These are phyloP conservation scores for Cladophialophora immunda DNA, from an alignment of 2,329 filamentous ascomycete genomes.

Conservation along the genomic window DNA sequence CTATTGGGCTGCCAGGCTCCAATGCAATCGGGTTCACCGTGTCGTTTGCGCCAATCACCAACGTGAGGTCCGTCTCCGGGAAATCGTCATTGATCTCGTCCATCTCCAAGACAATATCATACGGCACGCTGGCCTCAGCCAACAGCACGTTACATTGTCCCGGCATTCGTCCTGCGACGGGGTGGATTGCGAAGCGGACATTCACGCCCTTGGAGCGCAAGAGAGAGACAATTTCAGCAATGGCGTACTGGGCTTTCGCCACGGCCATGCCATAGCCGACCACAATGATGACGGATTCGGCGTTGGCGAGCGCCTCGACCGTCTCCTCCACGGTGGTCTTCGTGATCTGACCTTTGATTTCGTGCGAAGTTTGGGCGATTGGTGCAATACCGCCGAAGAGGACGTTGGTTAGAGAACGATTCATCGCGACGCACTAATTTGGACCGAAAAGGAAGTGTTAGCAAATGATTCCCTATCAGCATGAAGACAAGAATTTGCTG, in stretches of 20 bases:
- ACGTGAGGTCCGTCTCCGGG: conserved; percentile 80
- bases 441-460: background rate
- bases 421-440: conserved; percentile 80
- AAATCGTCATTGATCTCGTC: conserved; percentile 97
- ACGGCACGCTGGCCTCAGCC: conserved; percentile 86
- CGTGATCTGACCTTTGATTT: conserved; percentile 81
- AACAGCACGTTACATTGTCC: conserved; percentile 92
- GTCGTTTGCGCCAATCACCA: conserved; percentile 92
- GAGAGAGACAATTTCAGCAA: conserved; percentile 79
- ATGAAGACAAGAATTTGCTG: background rate
- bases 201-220: conserved; percentile 79
- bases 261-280: conserved; percentile 96
- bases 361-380: conserved; percentile 66
- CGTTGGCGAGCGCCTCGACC: conserved; percentile 75
- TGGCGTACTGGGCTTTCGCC: conserved; percentile 90
- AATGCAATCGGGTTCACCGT: conserved; percentile 91
- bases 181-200: conserved; percentile 89
- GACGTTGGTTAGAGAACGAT: conserved; percentile 86
- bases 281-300: conserved; percentile 85
- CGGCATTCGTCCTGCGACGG: conserved; percentile 90
- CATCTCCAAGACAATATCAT: conserved; percentile 94
- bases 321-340: conserved; percentile 83
- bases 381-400: conserved; percentile 83
- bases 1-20: conserved; percentile 83
- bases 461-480: background rate